Evolutionary conservation across 2,329 filamentous ascomycete genomes (phyloP).

Genomic region (Colletotrichum brevisporum): DNA sequence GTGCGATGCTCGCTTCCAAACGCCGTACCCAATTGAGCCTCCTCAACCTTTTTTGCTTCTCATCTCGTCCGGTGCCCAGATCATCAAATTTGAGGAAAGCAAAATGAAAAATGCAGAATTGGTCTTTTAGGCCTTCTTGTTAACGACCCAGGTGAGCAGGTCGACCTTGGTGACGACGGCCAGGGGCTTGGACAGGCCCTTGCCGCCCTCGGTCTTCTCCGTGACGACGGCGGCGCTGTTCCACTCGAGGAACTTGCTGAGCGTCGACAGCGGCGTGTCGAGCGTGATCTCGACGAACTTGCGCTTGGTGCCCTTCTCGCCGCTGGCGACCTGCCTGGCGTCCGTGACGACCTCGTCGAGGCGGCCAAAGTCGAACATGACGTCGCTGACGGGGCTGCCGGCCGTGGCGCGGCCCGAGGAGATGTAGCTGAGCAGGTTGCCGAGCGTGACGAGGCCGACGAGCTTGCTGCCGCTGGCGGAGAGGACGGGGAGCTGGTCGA

Average conservation of each 20-base stretch:
- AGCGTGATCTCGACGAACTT: constrained; percentile 95
- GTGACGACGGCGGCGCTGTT: constrained; percentile 97
- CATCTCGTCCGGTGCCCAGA: constrained; percentile 38
- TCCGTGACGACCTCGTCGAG: constrained; percentile 94
- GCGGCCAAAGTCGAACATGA: constrained; percentile 97
- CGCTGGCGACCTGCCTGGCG: constrained; percentile 72
- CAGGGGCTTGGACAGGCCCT: constrained; percentile 79
- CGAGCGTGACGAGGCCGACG: constrained; percentile 93
- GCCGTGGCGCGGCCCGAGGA: constrained; percentile 84
- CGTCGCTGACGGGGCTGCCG: constrained; percentile 81
- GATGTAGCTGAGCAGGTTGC: constrained; percentile 93
- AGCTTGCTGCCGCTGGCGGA: constrained; percentile 77
- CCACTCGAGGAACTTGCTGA: constrained; percentile 98
- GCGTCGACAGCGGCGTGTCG: constrained; percentile 85
- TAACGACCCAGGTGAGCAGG: constrained; percentile 91
- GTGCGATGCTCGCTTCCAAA: constrained; percentile 37
- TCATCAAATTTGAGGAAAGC: constrained; percentile 35
- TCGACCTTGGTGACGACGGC: constrained; percentile 98
- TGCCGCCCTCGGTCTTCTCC: constrained; percentile 72
- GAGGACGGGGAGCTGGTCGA: constrained; percentile 96
- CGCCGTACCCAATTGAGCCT: constrained; percentile 35
- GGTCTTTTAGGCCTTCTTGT: constrained; percentile 57
- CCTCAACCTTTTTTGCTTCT: neutral
- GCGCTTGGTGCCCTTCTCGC: constrained; percentile 61
- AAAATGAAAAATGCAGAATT: too few relatives aligned